Base-by-base conservation (phyloP, 345 rosid species). In the Rhizophora mangle region DNA sequence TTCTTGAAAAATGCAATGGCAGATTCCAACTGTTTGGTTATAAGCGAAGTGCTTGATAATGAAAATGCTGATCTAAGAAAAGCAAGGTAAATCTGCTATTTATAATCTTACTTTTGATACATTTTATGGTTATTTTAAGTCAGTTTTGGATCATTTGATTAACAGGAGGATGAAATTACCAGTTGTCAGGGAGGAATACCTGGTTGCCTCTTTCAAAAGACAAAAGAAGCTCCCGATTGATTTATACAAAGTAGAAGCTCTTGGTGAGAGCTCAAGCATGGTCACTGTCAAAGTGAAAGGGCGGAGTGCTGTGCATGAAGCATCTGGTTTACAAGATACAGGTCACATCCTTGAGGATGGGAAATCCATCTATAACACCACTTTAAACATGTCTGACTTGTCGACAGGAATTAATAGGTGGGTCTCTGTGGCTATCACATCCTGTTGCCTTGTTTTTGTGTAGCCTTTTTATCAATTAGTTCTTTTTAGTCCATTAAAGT, bases 271-370 rank as follows among this genome's bases (percentile, higher is more conserved):
- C 57, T 77, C 85, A 60, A 77, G 92, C 68, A 71, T 88, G 74
- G 89, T 88, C 52, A 92, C 96, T 71, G 90, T 95, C 69, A 92
- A 90, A 86, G 99, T 92, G 68, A 95, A 95, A 82, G 99, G 99
- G 58, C 85, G 70, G 70, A 88, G 99, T 74, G 88, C 97, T 78
- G 98, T 95, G 76, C 98, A 95, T 81, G 98, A 86, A 83, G 85
- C 90, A 24, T 95, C 99, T 72, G 94, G 91, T 49, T 76, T 95
- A 76, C 96, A 95, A 76, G 96, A 95, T 76, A 78, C 92, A 46
- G 83, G 98, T 72, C 99, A 92, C 84, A 92, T 95, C 55, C 97
- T 92, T 72, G 99, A 92, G 81, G 97, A 84, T 77, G 88, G 91
- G 51, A 86, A 82, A 73, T 85, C 92, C 72, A 85, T 95, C 86